Evolutionary conservation across 805 yeast genomes (phyloP).

Genomic region (Pichia pseudocactophila): DNA sequence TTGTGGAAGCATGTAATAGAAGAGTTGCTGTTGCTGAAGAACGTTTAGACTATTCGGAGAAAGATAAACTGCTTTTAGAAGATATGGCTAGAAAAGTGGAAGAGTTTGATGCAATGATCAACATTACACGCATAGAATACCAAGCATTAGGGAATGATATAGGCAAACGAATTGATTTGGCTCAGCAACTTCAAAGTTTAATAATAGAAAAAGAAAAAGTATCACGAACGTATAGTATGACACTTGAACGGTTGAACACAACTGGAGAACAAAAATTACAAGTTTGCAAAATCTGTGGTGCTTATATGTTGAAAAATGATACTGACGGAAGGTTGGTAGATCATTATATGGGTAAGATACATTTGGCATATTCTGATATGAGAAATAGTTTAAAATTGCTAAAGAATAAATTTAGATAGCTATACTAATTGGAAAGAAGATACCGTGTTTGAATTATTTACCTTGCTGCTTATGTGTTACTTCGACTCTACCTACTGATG

Average conservation of each 20-base stretch:
- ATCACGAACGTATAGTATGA: conserved; percentile 46
- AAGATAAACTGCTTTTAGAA: conserved; percentile 29
- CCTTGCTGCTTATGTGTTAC: conserved; percentile 5
- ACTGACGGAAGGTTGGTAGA: conserved; percentile 83
- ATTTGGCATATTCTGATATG: conserved; percentile 73
- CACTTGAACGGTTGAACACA: conserved; percentile 70
- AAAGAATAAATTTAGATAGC: conserved; percentile 17
- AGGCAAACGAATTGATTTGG: conserved; percentile 41
- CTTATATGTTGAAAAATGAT: conserved; percentile 75
- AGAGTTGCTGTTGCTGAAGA: conserved; percentile 55
- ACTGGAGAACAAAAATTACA: conserved; percentile 85
- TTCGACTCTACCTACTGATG: conserved; percentile 26
- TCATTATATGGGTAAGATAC: conserved; percentile 83
- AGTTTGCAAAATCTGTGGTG: conserved; percentile 86
- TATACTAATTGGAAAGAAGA: neutral
- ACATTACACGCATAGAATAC: conserved; percentile 60
- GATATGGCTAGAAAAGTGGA: conserved; percentile 43
- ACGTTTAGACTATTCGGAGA: conserved; percentile 64
- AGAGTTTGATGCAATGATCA: conserved; percentile 50
- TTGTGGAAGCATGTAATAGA: conserved; percentile 57
- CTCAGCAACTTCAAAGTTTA: conserved; percentile 36
- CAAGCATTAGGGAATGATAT: conserved; percentile 38
- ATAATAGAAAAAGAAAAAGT: conserved; percentile 41
- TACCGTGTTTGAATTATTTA: conserved; percentile 1
- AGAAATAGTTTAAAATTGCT: conserved; percentile 43